Evolutionary conservation across 2,329 filamentous ascomycete genomes (phyloP), one percentile per base, ranked within the genome.

Genomic region (Canariomyces notabilis): DNA sequence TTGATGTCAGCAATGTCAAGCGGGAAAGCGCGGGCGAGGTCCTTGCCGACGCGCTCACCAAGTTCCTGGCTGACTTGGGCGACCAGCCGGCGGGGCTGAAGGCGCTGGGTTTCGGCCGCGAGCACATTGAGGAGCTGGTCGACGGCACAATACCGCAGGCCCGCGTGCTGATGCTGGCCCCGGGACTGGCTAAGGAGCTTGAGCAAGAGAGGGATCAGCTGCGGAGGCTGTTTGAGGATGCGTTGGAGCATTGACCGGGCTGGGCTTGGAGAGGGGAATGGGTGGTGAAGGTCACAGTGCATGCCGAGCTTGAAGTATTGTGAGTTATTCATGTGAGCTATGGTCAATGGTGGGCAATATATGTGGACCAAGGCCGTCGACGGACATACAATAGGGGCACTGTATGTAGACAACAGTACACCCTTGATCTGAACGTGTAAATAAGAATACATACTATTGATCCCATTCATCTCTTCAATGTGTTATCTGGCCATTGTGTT

Each of bases 121-220:
- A 80, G 32, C 80, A 97, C 69, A 73, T 98, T 15, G 88, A 94
- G 53, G 80, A 73, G 8, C 70, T 98, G 52, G 89, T 98, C 1
- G 91, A 97, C 67, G 94, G 93, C 1, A 98, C 93, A 0, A 83
- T 98, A 51, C 93, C 93, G 5, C 93, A 98, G 71, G 81, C 82
- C 46, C 75, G 93, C 55, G 94, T 98, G 45, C 65, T 98, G 60
- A 93, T 90, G 84, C 69, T 98, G 52, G 93, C 93, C 22, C 94
- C 93, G 1, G 89, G 79, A 20, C 66, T 98, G 59, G 80, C 79
- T 32, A 77, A 76, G 55, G 85, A 89, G 60, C 65, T 87, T 37
- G 74, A 83, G 58, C 71, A 74, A 38, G 86, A 91, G 66, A 81
- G 77, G 64, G 84, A 87, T 46, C 83, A 90, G 67, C 65, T 93